Conservation (phyloP, 768 basidiomycete genomes). For the Leucosporidium yakuticum region DNA sequence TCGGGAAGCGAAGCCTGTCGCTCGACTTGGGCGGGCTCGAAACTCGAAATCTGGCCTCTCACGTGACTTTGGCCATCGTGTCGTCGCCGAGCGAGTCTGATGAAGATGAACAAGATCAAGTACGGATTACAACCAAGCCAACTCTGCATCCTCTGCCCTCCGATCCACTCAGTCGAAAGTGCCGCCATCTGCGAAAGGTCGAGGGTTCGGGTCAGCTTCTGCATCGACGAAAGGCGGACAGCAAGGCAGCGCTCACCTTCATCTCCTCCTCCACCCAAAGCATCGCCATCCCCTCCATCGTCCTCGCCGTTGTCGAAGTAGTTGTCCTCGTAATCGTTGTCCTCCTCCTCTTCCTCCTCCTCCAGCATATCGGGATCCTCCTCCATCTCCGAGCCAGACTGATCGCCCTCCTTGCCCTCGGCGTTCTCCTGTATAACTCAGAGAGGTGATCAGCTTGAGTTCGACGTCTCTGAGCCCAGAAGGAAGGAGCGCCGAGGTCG, state of each 20-base stretch:
- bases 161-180: conserved; percentile 12
- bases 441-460: background rate
- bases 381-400: conserved; percentile 11
- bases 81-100: background rate
- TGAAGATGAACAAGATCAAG: background rate
- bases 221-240: too few species aligned
- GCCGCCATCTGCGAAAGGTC: conserved; percentile 4
- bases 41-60: too few species aligned
- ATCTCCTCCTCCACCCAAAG: conserved; percentile 25
- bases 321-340: conserved; percentile 35
- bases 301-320: conserved; percentile 37
- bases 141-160: too few species aligned
- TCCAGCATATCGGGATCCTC: conserved; percentile 16
- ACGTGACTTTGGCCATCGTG: background rate
- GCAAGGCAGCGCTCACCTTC: conserved; percentile 18
- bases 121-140: background rate
- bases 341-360: conserved; percentile 31
- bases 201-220: background rate
- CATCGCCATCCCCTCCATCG: conserved; percentile 27
- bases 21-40: too few species aligned
- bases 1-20: too few species aligned
- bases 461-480: too few species aligned
- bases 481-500: too few species aligned
- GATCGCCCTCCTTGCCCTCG: conserved; percentile 6
- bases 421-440: background rate